Percentiles rank a stretch among this genome's conserved stretches.
phyloP scores from a whole-genome alignment of 352 stramenopile species.

The Pythium utonaiense region DNA sequence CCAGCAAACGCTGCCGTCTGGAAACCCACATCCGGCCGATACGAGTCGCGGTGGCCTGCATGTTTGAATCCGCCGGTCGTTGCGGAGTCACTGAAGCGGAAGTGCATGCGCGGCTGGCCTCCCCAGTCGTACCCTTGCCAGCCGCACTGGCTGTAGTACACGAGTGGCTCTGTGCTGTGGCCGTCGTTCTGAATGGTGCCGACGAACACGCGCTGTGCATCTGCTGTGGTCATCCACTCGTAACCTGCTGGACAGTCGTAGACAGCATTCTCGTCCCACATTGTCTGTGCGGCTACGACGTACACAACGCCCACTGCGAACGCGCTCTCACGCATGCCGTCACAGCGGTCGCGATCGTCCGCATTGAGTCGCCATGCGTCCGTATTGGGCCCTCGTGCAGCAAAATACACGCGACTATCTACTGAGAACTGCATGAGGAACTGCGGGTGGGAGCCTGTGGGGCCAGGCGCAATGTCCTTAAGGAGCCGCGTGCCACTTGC shows the following conservation, averaged over 20 bases:
- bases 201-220: conserved; percentile 46
- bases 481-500: conserved; percentile 54
- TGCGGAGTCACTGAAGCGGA: conserved; percentile 85
- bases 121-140: conserved; percentile 81
- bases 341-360: conserved; percentile 57
- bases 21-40: conserved; percentile 47
- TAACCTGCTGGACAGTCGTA: conserved; percentile 88
- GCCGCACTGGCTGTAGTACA: conserved; percentile 86
- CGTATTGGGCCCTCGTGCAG: conserved; percentile 55
- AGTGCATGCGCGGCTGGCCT: conserved; percentile 50
- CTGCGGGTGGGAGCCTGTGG: conserved; percentile 24
- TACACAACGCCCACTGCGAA: conserved; percentile 58
- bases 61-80: conserved; percentile 82
- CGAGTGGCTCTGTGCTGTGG: conserved; percentile 32
- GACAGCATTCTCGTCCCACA: conserved; percentile 54
- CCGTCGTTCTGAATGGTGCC: conserved; percentile 29
- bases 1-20: conserved; percentile 28
- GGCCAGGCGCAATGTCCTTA: conserved; percentile 57
- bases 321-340: conserved; percentile 60
- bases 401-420: conserved; percentile 77
- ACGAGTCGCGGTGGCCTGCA: conserved; percentile 69
- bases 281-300: conserved; percentile 54
- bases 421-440: conserved; percentile 49
- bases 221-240: conserved; percentile 79
- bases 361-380: conserved; percentile 47